A percentile compares a stretch with the other conserved stretches of the same genome.
Evolutionary conservation across 129 eudicot species (phyloP).

Genomic region (sunflower (Helianthus annuus)): HanXRQr2.0-SUNRISE NC_035447.2:11902385-11902884

Average conservation of each 20-base stretch:
- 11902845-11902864: too few relatives aligned
- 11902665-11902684: constrained; percentile 42
- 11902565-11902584: constrained; percentile 71
- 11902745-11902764: too few relatives aligned
- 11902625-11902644: constrained; percentile 77
- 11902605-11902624: constrained; percentile 56
- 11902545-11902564: constrained; percentile 95
- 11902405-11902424: too few relatives aligned
- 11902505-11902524: constrained; percentile 79
- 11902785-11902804: too few relatives aligned
- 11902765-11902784: too few relatives aligned
- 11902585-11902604: constrained; percentile 49
- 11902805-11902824: too few relatives aligned
- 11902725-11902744: too few relatives aligned
- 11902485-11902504: constrained; percentile 75
- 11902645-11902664: constrained; percentile 88
- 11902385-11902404: too few relatives aligned
- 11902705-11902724: too few relatives aligned
- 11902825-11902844: too few relatives aligned
- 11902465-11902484: constrained; percentile 72
- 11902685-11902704: too few relatives aligned
- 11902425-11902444: constrained; percentile 41
- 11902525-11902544: constrained; percentile 86
- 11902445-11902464: constrained; percentile 86
- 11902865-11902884: too few relatives aligned